These are phyloP conservation scores for Xylaria arbuscula DNA, from an alignment of 2,329 filamentous ascomycete species.

Conservation along the genomic window DNA sequence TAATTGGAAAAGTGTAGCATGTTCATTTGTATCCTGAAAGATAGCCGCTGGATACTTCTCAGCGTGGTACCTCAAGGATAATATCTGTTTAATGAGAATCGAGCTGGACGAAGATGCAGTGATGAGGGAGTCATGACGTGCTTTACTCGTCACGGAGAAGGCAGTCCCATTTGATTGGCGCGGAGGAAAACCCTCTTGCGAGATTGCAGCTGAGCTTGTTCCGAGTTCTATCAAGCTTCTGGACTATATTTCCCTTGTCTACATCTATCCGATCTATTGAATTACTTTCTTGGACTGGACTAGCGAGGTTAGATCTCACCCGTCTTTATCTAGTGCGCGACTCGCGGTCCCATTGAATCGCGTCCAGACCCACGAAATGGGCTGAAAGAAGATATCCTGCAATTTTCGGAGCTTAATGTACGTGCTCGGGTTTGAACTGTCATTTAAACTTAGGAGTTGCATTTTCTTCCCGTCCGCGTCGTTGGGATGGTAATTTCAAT, in stretches of 20 bases:
- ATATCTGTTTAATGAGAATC: no score
- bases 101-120: no score
- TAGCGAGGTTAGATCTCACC: neutral
- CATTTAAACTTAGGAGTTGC: neutral
- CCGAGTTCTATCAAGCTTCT: neutral
- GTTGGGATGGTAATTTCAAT: neutral
- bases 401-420: slow-evolving; percentile 3
- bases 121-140: slow-evolving; percentile 11
- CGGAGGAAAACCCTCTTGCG: neutral
- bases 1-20: no score
- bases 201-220: slow-evolving; percentile 30
- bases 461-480: neutral
- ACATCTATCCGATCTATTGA: slow-evolving; percentile 1
- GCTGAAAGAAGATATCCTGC: slow-evolving; percentile 6
- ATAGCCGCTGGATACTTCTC: no score
- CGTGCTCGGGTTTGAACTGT: neutral
- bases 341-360: slow-evolving; percentile 9
- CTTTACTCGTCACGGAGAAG: neutral
- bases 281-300: slow-evolving; percentile 1
- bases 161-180: slow-evolving; percentile 21
- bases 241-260: no score
- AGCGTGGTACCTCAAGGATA: no score
- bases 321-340: slow-evolving; percentile 10
- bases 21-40: no score
- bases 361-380: slow-evolving; percentile 7